A percentile compares a stretch with the other conserved stretches of the same genome.
These are phyloP conservation scores for Aspergillus bridgeri DNA, from an alignment of 495 filamentous ascomycete species.

Conservation along the genomic window DNA sequence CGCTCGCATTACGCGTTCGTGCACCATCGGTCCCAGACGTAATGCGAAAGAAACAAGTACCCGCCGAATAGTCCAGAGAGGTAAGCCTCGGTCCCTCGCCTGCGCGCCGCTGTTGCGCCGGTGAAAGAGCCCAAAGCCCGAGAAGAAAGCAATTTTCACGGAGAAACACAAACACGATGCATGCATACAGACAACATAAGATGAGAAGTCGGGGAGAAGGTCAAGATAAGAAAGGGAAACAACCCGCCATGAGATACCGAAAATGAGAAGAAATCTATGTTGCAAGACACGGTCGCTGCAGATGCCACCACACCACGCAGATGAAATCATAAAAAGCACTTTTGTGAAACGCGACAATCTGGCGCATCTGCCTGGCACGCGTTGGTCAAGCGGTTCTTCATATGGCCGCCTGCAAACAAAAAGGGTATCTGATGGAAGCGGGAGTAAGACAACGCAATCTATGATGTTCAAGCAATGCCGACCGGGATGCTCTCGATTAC, in stretches of 20 bases:
- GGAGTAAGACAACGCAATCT: slow-evolving; percentile 72
- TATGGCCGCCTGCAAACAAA: slow-evolving; percentile 41
- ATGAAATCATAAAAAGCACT: slow-evolving; percentile 47
- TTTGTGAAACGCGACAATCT: slow-evolving; percentile 38
- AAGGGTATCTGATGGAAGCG: slow-evolving; percentile 60
- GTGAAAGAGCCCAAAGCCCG: slow-evolving; percentile 1
- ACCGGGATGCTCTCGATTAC: slow-evolving; percentile 42
- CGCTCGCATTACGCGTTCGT: slow-evolving; percentile 20
- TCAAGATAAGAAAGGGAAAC: slow-evolving; percentile 26
- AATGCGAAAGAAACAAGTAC: slow-evolving; percentile 23
- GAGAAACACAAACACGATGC: slow-evolving; percentile 18
- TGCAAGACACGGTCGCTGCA: slow-evolving; percentile 43
- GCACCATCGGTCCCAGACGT: slow-evolving; percentile 20
- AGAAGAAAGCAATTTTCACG: slow-evolving; percentile 31
- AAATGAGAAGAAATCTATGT: slow-evolving; percentile 47
- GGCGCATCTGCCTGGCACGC: slow-evolving; percentile 41
- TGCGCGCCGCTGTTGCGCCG: slow-evolving; percentile 5
- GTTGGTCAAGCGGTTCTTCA: slow-evolving; percentile 44
- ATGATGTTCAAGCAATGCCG: slow-evolving; percentile 66
- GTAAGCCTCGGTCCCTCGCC: slow-evolving; percentile 6
- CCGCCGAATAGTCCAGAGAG: slow-evolving; percentile 15
- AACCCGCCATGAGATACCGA: slow-evolving; percentile 53
- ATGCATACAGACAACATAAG: slow-evolving; percentile 18
- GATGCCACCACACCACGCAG: slow-evolving; percentile 42
- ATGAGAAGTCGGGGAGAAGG: slow-evolving; percentile 24